Base-by-base conservation (phyloP, 2,329 filamentous ascomycete genomes). In the Xylariaceae sp. region DNA sequence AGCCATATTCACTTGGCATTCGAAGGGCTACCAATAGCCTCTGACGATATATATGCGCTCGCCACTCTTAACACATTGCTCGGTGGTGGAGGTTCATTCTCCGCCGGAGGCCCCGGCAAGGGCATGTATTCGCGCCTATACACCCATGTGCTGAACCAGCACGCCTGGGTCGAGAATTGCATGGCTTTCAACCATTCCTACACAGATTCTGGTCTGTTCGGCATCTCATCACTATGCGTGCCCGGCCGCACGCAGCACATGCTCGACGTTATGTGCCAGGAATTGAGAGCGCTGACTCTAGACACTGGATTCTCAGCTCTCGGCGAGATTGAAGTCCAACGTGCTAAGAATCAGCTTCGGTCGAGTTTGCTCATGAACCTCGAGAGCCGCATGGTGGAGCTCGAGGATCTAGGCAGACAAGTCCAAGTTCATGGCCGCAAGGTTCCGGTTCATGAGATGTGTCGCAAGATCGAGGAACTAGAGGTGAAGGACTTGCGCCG, bases 51-150 rank as follows among this genome's bases (percentile, higher is more conserved):
- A 63, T 99, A 97, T 72, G 91, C 94, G 15, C 84, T 97, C 40
- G 94, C 94, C 6, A 96, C 92, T 1, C 78, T 99, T 1, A 95
- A 97, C 71, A 97, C 90, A 1, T 86, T 99, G 10, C 88, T 99
- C 32, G 94, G 94, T 50, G 94, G 94, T 42, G 94, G 94, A 43
- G 94, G 94, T 19, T 96, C 91, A 48, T 99, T 99, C 75, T 95
- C 89, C 14, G 94, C 94, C 47, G 94, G 94, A 61, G 94, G 94
- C 0, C 94, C 94, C 5, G 94, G 94, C 46, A 99, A 99, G 75
- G 94, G 94, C 68, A 99, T 99, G 94, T 97, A 97, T 77, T 95
- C 89, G 35, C 87, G 94, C 11, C 82, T 99, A 9, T 99, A 96
- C 77, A 97, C 91, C 56, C 96, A 96, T 67, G 92, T 97, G 0